Evolutionary conservation across 805 yeast species (phyloP).

Genomic region (Pichia membranifaciens): DNA sequence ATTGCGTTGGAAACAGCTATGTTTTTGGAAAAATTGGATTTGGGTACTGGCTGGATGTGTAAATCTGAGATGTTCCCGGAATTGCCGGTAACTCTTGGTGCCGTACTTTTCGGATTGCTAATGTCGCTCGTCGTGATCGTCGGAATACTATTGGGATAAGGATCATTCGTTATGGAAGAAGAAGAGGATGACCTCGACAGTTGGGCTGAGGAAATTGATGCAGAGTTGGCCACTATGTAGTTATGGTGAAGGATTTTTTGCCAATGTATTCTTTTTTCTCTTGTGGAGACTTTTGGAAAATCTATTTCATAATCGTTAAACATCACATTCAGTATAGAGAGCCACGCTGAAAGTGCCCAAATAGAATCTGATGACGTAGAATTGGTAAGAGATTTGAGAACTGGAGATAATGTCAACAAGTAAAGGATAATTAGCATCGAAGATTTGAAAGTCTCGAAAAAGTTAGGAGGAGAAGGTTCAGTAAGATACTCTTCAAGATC

Average conservation of each 20-base stretch:
- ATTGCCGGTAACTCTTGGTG: background rate
- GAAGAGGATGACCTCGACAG: constrained; percentile 2
- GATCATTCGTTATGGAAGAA: constrained; percentile 6
- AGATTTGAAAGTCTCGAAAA: constrained; percentile 47
- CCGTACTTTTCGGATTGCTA: background rate
- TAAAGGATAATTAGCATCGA: constrained; percentile 63
- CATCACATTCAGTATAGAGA: constrained; percentile 61
- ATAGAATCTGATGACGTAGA: constrained; percentile 91
- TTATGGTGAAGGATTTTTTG: constrained; percentile 4
- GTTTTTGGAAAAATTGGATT: constrained; percentile 71
- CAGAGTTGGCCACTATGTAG: background rate
- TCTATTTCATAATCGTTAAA: constrained; percentile 64
- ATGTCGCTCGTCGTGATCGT: constrained; percentile 8
- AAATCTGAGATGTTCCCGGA: background rate
- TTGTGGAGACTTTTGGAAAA: constrained; percentile 20
- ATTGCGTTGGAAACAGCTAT: constrained; percentile 80
- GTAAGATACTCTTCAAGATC: constrained; percentile 22
- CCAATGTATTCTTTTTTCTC: constrained; percentile 9
- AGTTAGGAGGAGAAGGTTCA: constrained; percentile 26
- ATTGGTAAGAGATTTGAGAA: constrained; percentile 77
- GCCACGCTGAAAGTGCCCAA: constrained; percentile 85
- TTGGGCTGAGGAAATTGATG: background rate
- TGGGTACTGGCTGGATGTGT: background rate
- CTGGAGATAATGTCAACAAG: constrained; percentile 78
- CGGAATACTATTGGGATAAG: background rate